These are phyloP conservation scores for Scolecobasidium constrictum DNA, from an alignment of 2,329 filamentous ascomycete genomes.

Conservation along the genomic window DNA sequence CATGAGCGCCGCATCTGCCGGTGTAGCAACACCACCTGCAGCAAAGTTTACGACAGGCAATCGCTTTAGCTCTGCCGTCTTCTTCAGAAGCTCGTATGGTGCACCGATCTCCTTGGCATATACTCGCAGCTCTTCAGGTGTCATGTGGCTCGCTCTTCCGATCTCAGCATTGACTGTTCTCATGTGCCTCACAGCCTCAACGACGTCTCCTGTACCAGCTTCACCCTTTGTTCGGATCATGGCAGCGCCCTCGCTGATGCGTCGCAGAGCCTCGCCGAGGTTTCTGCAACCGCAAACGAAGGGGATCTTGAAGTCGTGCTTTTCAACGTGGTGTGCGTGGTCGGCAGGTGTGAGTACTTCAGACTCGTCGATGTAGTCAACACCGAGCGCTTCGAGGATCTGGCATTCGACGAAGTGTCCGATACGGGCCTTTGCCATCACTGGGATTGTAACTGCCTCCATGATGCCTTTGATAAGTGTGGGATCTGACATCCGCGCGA, in stretches of 20 bases:
- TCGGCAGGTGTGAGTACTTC: slow-evolving; percentile 96
- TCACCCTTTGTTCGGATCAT: slow-evolving; percentile 99
- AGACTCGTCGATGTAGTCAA: slow-evolving; percentile 97
- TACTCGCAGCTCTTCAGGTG: slow-evolving; percentile 63
- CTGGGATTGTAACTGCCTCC: slow-evolving; percentile 86
- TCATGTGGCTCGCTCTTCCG: slow-evolving; percentile 52
- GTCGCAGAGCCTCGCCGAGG: slow-evolving; percentile 81
- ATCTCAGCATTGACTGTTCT: slow-evolving; percentile 81
- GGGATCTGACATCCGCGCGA: slow-evolving; percentile 94
- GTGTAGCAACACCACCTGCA: slow-evolving; percentile 97
- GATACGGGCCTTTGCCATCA: slow-evolving; percentile 98
- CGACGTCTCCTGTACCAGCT: slow-evolving; percentile 91
- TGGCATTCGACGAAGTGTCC: slow-evolving; percentile 97
- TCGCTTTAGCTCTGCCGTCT: slow-evolving; percentile 77
- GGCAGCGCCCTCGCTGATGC: slow-evolving; percentile 86
- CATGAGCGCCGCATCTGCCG: slow-evolving; percentile 93
- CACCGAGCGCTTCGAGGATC: slow-evolving; percentile 88
- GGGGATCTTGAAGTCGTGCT: slow-evolving; percentile 68
- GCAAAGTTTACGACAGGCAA: slow-evolving; percentile 97
- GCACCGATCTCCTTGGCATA: slow-evolving; percentile 73
- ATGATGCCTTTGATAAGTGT: slow-evolving; percentile 93
- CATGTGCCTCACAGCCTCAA: slow-evolving; percentile 95
- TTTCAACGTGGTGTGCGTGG: slow-evolving; percentile 82
- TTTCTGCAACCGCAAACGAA: slow-evolving; percentile 97
- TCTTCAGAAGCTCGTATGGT: slow-evolving; percentile 67